Evolutionary conservation across 2,329 filamentous ascomycete genomes (phyloP), one percentile per base, ranked within the genome.

Genomic region (Colletotrichum sp.): DNA sequence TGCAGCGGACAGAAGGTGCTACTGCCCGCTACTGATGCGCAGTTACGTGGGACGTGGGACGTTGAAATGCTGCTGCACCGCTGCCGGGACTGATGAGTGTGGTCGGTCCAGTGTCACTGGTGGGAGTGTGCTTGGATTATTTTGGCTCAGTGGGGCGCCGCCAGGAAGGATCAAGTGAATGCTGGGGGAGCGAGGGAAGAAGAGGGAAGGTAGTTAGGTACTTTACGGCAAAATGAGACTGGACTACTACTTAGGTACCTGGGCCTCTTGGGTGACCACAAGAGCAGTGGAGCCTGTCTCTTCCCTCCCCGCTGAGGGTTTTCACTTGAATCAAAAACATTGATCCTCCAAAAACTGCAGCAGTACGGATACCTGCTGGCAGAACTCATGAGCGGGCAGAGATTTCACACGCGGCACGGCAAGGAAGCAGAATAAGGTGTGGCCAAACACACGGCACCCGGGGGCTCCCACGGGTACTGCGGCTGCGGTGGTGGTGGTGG

Each of bases 1-100:
- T 68, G 70, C 73, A 73, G 64, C 70, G 44, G 64, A 28, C 70
- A 63, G 26, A 60, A 36, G 52, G 34, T 75, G 34, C 64, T 75
- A 73, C 59, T 68, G 64, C 44, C 59, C 73, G 59, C 64, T 75
- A 73, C 59, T 73, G 64, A 44, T 75, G 73, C 73, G 64, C 70
- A 73, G 73, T 73, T 73, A 73, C 73, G 63, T 63, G 57, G 39
- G 62, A 75, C 69, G 73, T 75, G 73, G 69, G 63, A 72, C 69
- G 67, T 75, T 34, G 48, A n/a, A 18, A n/a, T 65, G 57, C 32
- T 64, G 71, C 22, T 57, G 65, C 26, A 52, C 44, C 9, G 44
- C 44, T 48, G 44, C 44, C n/a, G 44, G 44, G n/a, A 6, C 44
- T 48, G 59, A 62, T 62, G 59, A 28, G 57, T 1, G 16, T 36